Base-by-base conservation (phyloP, 805 yeast genomes). In the Metschnikowia baotianmanensis region DNA sequence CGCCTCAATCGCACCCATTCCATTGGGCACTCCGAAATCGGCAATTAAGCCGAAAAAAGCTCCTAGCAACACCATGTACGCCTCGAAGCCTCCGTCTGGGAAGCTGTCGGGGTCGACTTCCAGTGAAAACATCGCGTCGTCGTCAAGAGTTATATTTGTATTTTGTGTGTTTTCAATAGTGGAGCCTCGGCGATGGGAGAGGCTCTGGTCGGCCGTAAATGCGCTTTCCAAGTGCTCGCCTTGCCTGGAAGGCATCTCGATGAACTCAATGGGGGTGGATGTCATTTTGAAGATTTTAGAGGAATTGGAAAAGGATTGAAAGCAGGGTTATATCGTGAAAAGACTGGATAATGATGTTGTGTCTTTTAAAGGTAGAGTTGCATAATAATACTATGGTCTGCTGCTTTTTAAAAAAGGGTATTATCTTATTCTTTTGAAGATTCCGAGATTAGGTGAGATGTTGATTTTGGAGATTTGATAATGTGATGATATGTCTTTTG, bases 71-170 rank as follows among this genome's bases (percentile, higher is more conserved):
- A 56, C 61, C 33, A 41, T 32, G 34, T 56, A 51, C 9, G 62
- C 62, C 13, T 43, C 48, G 12, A 33, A 18, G 1, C 62, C 62
- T 12, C 62, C 62, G 20, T 57, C 62, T 8, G 62, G 62, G 17
- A 54, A 52, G 10, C 32, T 34, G 5, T 51, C 47, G 31, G 36
- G 39, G 7, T 40, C 17, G 4, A 23, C 31, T 22, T 53, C 58
- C 35, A 42, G 45, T 6, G 42, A 34, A 28, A 43, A 53, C 58
- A 53, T 53, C 4, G 29, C 39, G 35, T 30, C 35, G 15, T 40
- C 43, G 5, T 28, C 20, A 16, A 21, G n/a, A n/a, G n/a, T n/a
- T n/a, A n/a, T n/a, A n/a, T n/a, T 5, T 5, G 36, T 8, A 25
- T 34, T 23, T 34, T 32, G 11, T 3, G 26, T 4, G 30, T n/a